phyloP scores from a whole-genome alignment of 768 basidiomycete species.

The Amanita polypyramis region DNA sequence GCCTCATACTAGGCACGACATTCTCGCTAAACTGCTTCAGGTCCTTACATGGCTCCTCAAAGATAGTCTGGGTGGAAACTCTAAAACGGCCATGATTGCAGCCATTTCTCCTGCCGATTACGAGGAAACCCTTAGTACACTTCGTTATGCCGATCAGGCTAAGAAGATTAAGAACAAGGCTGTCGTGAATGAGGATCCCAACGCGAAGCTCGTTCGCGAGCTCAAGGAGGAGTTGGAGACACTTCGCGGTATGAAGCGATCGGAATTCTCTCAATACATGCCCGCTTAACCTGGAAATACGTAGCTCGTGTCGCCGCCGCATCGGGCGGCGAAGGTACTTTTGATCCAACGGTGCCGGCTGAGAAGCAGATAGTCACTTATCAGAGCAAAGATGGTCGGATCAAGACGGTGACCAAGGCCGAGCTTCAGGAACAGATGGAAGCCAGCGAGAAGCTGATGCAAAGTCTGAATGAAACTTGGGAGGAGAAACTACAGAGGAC shows the following conservation, averaged over 20 bases:
- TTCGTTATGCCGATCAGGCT: conserved; percentile 96
- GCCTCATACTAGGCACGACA: background rate
- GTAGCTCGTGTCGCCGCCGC: conserved; percentile 67
- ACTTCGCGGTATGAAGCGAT: conserved; percentile 57
- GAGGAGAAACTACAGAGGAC: conserved; percentile 89
- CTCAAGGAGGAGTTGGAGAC: conserved; percentile 96
- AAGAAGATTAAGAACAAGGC: conserved; percentile 99
- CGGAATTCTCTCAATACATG: conserved; percentile 14
- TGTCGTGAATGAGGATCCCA: conserved; percentile 98
- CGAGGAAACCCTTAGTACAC: conserved; percentile 92
- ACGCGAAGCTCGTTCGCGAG: conserved; percentile 96
- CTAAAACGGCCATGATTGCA: conserved; percentile 99
- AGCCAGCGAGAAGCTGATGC: conserved; percentile 90
- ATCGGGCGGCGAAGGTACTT: conserved; percentile 55
- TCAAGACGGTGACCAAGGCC: conserved; percentile 94
- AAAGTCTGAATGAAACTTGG: conserved; percentile 91
- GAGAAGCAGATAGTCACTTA: conserved; percentile 95
- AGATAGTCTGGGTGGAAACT: conserved; percentile 94
- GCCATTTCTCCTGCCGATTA: conserved; percentile 98
- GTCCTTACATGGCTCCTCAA: conserved; percentile 97
- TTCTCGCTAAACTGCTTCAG: conserved; percentile 23
- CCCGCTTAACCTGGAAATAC: conserved; percentile 10
- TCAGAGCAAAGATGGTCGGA: conserved; percentile 82
- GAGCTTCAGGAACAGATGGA: conserved; percentile 97
- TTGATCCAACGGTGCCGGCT: conserved; percentile 82